Conservation (phyloP, 208 protist species). For the Wallacemonas collosoma region DNA sequence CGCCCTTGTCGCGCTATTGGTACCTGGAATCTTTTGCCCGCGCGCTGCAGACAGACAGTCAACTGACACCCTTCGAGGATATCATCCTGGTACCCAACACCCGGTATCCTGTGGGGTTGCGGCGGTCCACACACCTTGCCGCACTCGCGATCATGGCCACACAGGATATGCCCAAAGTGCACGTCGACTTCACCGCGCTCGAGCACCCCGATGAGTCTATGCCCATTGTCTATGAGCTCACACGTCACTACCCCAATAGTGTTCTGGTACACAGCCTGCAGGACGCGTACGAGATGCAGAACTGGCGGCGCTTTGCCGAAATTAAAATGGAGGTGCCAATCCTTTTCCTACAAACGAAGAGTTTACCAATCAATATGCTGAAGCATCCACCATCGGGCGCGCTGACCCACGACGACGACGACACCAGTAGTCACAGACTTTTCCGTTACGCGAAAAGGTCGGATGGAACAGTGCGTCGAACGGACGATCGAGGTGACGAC, state of each 20-base stretch:
- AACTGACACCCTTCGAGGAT: constrained; percentile 81
- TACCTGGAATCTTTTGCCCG: constrained; percentile 75
- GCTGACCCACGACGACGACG: not conserved
- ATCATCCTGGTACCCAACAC: constrained; percentile 90
- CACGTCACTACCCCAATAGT: constrained; percentile 70
- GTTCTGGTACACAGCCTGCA: constrained; percentile 87
- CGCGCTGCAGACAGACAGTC: constrained; percentile 63
- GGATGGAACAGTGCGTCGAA: too few relatives aligned
- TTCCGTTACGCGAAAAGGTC: too few relatives aligned
- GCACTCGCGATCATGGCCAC: constrained; percentile 77
- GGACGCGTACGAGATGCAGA: constrained; percentile 89
- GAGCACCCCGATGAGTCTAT: constrained; percentile 88
- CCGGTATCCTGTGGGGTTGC: constrained; percentile 74
- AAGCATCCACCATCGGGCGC: not conserved
- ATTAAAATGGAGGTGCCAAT: constrained; percentile 70
- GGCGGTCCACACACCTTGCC: constrained; percentile 81
- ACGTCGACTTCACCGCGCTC: constrained; percentile 88
- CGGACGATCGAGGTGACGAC: too few relatives aligned
- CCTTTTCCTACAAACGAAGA: constrained; percentile 76
- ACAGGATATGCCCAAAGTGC: constrained; percentile 69
- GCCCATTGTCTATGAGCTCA: constrained; percentile 81
- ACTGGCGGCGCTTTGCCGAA: constrained; percentile 73
- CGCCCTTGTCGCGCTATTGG: constrained; percentile 27
- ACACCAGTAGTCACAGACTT: not conserved
- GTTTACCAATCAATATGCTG: constrained; percentile 26